Conservation (phyloP, 441 rosid species). For the Melastoma candidum region DNA sequence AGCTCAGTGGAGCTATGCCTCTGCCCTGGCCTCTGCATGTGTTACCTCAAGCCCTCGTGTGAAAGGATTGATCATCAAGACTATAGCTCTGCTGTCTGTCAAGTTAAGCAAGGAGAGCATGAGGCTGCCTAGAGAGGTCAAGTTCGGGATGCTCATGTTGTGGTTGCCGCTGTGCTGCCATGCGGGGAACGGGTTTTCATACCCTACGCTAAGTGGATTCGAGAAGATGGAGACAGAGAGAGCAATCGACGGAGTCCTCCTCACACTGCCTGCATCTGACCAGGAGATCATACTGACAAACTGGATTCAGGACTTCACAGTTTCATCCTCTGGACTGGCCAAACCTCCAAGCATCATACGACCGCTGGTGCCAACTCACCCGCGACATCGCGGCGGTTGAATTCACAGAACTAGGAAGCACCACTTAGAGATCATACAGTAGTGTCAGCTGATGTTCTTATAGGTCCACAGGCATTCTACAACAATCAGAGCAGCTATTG, state of each 20-base stretch:
- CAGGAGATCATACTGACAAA: conserved; percentile 69
- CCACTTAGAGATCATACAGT: no score
- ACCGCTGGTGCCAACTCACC: conserved; percentile 66
- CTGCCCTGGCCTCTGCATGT: conserved; percentile 50
- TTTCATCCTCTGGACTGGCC: conserved; percentile 69
- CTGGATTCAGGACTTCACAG: conserved; percentile 62
- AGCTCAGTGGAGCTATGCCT: conserved; percentile 61
- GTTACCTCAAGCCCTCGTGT: conserved; percentile 54
- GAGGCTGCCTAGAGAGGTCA: conserved; percentile 37
- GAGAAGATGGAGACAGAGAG: conserved; percentile 61
- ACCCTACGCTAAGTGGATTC: conserved; percentile 40
- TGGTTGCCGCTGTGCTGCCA: conserved; percentile 66
- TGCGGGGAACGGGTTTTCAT: conserved; percentile 45
- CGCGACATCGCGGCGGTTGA: conserved; percentile 24
- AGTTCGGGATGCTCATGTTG: conserved; percentile 44
- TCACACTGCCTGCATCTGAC: conserved; percentile 38
- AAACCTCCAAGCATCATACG: conserved; percentile 46
- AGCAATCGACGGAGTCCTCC: conserved; percentile 51
- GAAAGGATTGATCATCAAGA: conserved; percentile 54
- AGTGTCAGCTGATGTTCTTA: no score
- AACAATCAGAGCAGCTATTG: no score
- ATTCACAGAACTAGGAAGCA: no score
- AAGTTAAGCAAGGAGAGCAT: conserved; percentile 31
- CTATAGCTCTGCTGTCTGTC: conserved; percentile 43
- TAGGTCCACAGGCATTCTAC: no score